A percentile compares a stretch with the other conserved stretches of the same genome.
These are phyloP conservation scores for Crassisporium funariophilum DNA, from an alignment of 768 basidiomycete species.

Conservation along the genomic window DNA sequence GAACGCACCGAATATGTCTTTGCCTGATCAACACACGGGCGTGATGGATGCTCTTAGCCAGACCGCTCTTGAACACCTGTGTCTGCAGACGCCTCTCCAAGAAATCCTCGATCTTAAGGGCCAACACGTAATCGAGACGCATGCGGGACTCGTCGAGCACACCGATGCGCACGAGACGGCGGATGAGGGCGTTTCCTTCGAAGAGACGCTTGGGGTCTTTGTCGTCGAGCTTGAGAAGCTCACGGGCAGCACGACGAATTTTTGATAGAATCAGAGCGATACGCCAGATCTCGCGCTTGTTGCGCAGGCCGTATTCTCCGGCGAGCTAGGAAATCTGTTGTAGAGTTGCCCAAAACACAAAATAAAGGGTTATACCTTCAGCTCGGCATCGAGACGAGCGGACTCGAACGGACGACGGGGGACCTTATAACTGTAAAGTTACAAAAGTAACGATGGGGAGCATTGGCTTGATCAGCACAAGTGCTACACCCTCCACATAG, in stretches of 20 bases:
- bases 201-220: conserved; percentile 99
- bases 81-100: conserved; percentile 99
- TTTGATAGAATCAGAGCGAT: conserved; percentile 98
- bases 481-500: conserved; percentile 61
- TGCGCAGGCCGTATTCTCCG: conserved; percentile 99
- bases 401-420: conserved; percentile 96
- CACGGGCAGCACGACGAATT: conserved; percentile 99
- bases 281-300: conserved; percentile 99
- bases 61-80: conserved; percentile 98
- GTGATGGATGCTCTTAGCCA: conserved; percentile 98
- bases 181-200: conserved; percentile 97
- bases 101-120: conserved; percentile 99
- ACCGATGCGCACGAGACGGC: conserved; percentile 97
- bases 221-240: conserved; percentile 99
- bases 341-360: conserved; percentile 1
- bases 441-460: conserved; percentile 55
- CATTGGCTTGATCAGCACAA: conserved; percentile 64
- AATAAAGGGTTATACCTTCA: conserved; percentile 70
- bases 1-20: conserved; percentile 90
- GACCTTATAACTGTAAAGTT: conserved; percentile 90
- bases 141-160: conserved; percentile 99
- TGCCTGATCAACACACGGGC: conserved; percentile 98
- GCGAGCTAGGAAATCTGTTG: conserved; percentile 67
- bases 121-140: conserved; percentile 99
- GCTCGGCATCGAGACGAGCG: conserved; percentile 98